Base-by-base conservation (phyloP, 768 basidiomycete species). In the Wakefieldia striispora region DNA sequence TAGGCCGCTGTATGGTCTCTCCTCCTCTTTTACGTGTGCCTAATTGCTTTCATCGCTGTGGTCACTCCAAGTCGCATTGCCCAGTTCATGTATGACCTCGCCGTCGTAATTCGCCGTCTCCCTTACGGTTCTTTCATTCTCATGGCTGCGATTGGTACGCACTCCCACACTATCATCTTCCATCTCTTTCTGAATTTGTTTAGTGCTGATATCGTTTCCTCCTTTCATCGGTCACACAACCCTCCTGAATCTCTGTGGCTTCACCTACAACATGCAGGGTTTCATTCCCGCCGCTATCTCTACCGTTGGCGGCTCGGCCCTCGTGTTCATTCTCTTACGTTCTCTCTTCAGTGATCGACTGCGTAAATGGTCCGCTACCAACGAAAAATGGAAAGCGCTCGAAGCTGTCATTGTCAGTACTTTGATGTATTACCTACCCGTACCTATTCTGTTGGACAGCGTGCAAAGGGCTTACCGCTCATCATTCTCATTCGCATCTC, bases 401-500 rank as follows among this genome's bases (percentile, higher is more conserved):
- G 88, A 91, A 65, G 67, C 78, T 3, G 86, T 90, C 38, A 77
- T 91, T 34, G 89, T 89, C 57, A 65, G 82, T 56, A 16, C 16
- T 26, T 43, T 40, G 13, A 16, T 45, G 33, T 20, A 40, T 49
- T 46, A 50, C 36, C 43, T 21, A 2, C 34, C 45, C 14, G 33
- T 49, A 45, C 34, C 48, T 40, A 35, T 42, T 42, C 27, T 44
- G 29, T 35, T 20, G 49, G 53, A 43, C 56, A 90, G 88, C 74
- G 72, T 51, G 80, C 82, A 14, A 88, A 86, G 65, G 91, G 91
- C 16, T 71, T 92, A 16, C 84, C 84, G n/a, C 71, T 92, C 20
- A 88, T 94, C 35, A 79, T 91, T 55, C 76, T 94, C 40, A 85
- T 93, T 52, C 83, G 91, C 13, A 65, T 89, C 19, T 91, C 88